Evolutionary conservation across 345 rosid species (phyloP).

Genomic region (thale cress (Arabidopsis thaliana)): DNA sequence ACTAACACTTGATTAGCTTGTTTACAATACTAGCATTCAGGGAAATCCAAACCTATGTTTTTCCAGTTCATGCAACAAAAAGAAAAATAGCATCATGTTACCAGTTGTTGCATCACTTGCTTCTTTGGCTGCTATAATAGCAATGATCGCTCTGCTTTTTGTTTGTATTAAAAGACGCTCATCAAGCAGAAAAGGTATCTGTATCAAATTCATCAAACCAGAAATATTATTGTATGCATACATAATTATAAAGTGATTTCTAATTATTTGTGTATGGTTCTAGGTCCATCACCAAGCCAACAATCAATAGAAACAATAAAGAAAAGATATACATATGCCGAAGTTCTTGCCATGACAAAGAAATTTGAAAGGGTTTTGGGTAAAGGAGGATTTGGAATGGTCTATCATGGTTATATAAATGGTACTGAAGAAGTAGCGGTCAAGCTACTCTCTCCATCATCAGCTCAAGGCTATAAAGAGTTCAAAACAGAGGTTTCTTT

Average conservation of each 20-base stretch:
- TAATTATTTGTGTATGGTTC: slow-evolving; percentile 26
- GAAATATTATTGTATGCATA: neutral
- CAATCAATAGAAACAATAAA: slow-evolving; percentile 30
- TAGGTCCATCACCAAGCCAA: slow-evolving; percentile 32
- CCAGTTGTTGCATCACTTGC: slow-evolving; percentile 37
- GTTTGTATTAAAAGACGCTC: slow-evolving; percentile 19
- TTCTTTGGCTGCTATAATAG: slow-evolving; percentile 30
- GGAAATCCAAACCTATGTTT: slow-evolving; percentile 42
- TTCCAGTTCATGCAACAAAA: slow-evolving; percentile 39
- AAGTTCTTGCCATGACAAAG: slow-evolving; percentile 39
- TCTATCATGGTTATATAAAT: slow-evolving; percentile 41
- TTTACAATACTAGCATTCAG: slow-evolving; percentile 34
- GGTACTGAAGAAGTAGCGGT: slow-evolving; percentile 41
- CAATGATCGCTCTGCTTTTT: slow-evolving; percentile 17
- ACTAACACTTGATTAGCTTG: slow-evolving; percentile 7
- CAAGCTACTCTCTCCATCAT: slow-evolving; percentile 45
- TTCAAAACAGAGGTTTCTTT: slow-evolving; percentile 47
- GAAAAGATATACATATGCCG: slow-evolving; percentile 27
- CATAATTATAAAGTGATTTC: slow-evolving; percentile 16
- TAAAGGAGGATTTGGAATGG: slow-evolving; percentile 47
- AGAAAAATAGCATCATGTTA: neutral
- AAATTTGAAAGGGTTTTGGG: slow-evolving; percentile 36
- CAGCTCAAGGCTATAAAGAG: slow-evolving; percentile 47
- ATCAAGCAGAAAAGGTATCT: slow-evolving; percentile 21
- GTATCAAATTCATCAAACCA: slow-evolving; percentile 21